A percentile compares a stretch with the other conserved stretches of the same genome.
These are phyloP conservation scores for Balakata baccata DNA, from an alignment of 345 rosid genomes.

Conservation along the genomic window DNA sequence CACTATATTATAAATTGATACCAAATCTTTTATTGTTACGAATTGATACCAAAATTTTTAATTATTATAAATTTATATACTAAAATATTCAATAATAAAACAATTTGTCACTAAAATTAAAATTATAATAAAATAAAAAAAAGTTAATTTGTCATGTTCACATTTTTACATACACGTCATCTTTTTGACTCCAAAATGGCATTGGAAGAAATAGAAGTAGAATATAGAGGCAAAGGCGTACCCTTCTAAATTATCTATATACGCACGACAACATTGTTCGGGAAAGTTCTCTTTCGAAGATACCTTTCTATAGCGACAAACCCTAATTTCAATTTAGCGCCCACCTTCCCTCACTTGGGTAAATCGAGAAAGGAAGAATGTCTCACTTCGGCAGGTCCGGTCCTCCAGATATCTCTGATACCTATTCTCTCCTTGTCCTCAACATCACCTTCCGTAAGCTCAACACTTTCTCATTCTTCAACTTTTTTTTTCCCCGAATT, in stretches of 20 bases:
- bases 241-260: too few species aligned
- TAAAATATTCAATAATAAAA: too few species aligned
- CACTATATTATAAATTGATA: too few species aligned
- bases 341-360: neutral
- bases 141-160: too few species aligned
- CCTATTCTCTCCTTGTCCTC: constrained; percentile 68
- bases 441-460: constrained; percentile 76
- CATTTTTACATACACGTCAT: too few species aligned
- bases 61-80: too few species aligned
- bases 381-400: constrained; percentile 82
- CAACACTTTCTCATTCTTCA: neutral
- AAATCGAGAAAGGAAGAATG: constrained; percentile 28
- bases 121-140: too few species aligned
- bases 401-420: constrained; percentile 69
- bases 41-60: too few species aligned
- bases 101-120: too few species aligned
- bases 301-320: neutral
- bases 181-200: too few species aligned
- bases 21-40: too few species aligned
- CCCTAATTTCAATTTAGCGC: constrained; percentile 7
- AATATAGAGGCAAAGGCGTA: neutral
- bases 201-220: neutral
- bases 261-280: neutral
- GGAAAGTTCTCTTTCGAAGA: neutral
- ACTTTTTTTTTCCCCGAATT: neutral